Percentiles rank a stretch among this genome's conserved stretches.
Evolutionary conservation across 805 yeast genomes (phyloP).

Genomic region (Crinitomyces ghanaensis): DNA sequence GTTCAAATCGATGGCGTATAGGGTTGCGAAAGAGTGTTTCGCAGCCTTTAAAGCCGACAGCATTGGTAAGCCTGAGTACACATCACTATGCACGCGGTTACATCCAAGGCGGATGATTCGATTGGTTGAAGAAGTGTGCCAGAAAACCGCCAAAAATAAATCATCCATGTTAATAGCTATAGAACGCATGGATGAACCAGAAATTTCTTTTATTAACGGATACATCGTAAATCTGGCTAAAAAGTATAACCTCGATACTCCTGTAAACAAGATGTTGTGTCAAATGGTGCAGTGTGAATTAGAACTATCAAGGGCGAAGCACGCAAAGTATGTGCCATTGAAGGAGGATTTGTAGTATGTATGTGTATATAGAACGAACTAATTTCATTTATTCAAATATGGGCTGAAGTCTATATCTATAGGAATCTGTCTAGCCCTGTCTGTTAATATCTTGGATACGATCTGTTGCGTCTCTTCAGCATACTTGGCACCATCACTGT

Average conservation of each 20-base stretch:
- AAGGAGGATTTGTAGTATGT: background rate
- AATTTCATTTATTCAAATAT: background rate
- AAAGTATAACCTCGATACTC: slow-evolving; percentile 33
- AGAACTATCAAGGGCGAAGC: slow-evolving; percentile 1
- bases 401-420: no score
- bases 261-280: slow-evolving; percentile 35
- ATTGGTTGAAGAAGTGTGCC: slow-evolving; percentile 31
- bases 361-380: background rate
- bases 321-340: slow-evolving; percentile 4
- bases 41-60: slow-evolving; percentile 28
- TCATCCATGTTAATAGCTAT: slow-evolving; percentile 68
- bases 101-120: slow-evolving; percentile 25
- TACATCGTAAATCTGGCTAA: slow-evolving; percentile 50
- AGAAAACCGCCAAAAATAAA: slow-evolving; percentile 44
- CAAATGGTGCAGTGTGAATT: slow-evolving; percentile 34
- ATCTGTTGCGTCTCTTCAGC: slow-evolving; percentile 1
- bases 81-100: slow-evolving; percentile 8
- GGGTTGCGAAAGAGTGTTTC: slow-evolving; percentile 36
- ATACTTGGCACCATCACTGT: slow-evolving; percentile 7
- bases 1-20: slow-evolving; percentile 26
- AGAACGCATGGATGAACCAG: slow-evolving; percentile 45
- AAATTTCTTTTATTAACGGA: slow-evolving; percentile 77
- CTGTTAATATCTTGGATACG: slow-evolving; percentile 1
- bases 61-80: slow-evolving; percentile 11
- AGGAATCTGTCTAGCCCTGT: background rate